Conservation (phyloP, 1,139 yeast genomes). For the Taiozyma sp. region DNA sequence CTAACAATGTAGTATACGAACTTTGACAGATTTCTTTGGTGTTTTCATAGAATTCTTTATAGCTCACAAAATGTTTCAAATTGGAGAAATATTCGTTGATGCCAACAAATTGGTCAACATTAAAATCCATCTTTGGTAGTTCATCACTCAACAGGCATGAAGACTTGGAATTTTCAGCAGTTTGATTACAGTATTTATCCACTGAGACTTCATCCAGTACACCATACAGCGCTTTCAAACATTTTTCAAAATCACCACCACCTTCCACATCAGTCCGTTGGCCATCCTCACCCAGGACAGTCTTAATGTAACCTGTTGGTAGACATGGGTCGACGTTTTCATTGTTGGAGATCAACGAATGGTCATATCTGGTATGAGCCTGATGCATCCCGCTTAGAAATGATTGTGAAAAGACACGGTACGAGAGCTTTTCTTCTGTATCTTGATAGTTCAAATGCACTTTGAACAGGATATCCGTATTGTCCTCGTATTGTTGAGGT, state of each 20-base stretch:
- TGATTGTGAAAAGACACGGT: constrained; percentile 62
- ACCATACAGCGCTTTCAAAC: constrained; percentile 50
- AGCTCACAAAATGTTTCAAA: constrained; percentile 18
- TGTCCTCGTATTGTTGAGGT: constrained; percentile 54
- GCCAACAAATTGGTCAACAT: constrained; percentile 64
- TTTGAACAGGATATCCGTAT: constrained; percentile 48
- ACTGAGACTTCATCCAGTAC: constrained; percentile 38
- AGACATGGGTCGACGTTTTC: constrained; percentile 54
- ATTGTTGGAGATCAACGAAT: constrained; percentile 28
- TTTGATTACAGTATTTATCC: constrained; percentile 32
- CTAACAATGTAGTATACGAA: constrained; percentile 16
- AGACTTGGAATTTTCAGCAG: constrained; percentile 25
- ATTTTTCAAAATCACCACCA: constrained; percentile 52
- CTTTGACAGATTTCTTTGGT: constrained; percentile 18
- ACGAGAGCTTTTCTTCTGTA: constrained; percentile 33
- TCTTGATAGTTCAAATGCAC: constrained; percentile 39
- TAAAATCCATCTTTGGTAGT: constrained; percentile 67
- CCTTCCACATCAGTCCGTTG: constrained; percentile 43
- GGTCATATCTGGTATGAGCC: constrained; percentile 51
- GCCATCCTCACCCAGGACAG: constrained; percentile 12
- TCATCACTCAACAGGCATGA: constrained; percentile 47
- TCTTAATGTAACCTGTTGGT: constrained; percentile 36
- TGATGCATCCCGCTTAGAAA: constrained; percentile 80
- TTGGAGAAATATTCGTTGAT: constrained; percentile 68
- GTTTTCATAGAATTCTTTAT: constrained; percentile 16